Percentiles rank a stretch among this genome's conserved stretches.
These are phyloP conservation scores for Xylaria scruposa DNA, from an alignment of 495 filamentous ascomycete genomes.

Conservation along the genomic window DNA sequence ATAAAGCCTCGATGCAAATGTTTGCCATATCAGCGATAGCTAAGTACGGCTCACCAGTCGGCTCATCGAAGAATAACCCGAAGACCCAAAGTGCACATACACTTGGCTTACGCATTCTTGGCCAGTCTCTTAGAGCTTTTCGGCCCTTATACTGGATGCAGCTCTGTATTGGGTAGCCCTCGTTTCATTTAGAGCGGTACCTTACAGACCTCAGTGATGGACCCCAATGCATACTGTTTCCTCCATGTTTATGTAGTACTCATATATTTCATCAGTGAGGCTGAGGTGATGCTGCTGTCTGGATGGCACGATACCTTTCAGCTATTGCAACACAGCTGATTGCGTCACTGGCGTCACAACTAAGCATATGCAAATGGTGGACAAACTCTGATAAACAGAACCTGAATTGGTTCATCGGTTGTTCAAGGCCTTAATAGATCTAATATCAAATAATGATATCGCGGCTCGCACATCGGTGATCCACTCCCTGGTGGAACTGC, in stretches of 20 bases:
- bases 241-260: slow-evolving; percentile 4
- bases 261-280: not conserved
- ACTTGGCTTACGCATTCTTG: slow-evolving; percentile 18
- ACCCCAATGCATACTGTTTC: not conserved
- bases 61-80: slow-evolving; percentile 12
- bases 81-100: slow-evolving; percentile 11
- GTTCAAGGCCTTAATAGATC: not conserved
- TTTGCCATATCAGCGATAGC: not conserved
- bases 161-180: not conserved
- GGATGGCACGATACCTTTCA: slow-evolving; percentile 11
- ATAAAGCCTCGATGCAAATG: not conserved
- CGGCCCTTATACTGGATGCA: slow-evolving; percentile 4
- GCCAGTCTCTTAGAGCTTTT: not conserved
- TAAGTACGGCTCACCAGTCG: not conserved
- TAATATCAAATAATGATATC: not conserved
- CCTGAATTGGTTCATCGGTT: not conserved
- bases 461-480: slow-evolving; percentile 12
- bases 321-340: slow-evolving; percentile 20
- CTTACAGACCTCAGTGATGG: not conserved
- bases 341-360: not conserved
- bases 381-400: not conserved
- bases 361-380: not conserved
- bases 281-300: not conserved
- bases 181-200: slow-evolving; percentile 10
- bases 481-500: slow-evolving; percentile 16